These are phyloP conservation scores for Ogataea hybrid DNA, from an alignment of 1,139 yeast genomes.

Conservation along the genomic window DNA sequence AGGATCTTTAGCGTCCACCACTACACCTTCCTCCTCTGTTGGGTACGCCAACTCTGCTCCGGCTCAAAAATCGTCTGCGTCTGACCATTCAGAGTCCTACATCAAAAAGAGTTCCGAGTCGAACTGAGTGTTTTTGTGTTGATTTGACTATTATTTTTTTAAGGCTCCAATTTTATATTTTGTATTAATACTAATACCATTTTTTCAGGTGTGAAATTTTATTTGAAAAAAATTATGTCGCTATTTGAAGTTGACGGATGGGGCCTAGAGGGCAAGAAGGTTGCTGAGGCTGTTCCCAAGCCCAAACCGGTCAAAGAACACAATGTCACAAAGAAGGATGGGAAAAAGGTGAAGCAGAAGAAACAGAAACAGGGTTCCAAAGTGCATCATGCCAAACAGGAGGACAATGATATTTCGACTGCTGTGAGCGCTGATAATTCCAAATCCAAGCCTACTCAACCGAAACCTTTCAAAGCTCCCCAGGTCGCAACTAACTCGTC, in stretches of 20 bases:
- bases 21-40: neutral
- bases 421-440: neutral
- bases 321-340: constrained; percentile 20
- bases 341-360: constrained; percentile 14
- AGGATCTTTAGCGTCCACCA: neutral
- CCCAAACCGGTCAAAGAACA: constrained; percentile 33
- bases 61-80: neutral
- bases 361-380: constrained; percentile 8
- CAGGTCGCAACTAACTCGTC: neutral
- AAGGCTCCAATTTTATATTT: constrained; percentile 1
- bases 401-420: neutral
- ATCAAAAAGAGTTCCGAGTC: constrained; percentile 1
- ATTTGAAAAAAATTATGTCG: constrained; percentile 47
- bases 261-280: constrained; percentile 58
- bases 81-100: constrained; percentile 1
- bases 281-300: constrained; percentile 41
- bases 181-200: constrained; percentile 3
- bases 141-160: neutral
- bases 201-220: constrained; percentile 2
- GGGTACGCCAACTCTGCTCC: neutral
- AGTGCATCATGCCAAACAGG: neutral
- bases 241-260: constrained; percentile 82
- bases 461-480: neutral
- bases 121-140: neutral
- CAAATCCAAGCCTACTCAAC: neutral